Evolutionary conservation across 1,284 basidiomycete genomes (phyloP).

Genomic region (Pulveroboletus sp.): DNA sequence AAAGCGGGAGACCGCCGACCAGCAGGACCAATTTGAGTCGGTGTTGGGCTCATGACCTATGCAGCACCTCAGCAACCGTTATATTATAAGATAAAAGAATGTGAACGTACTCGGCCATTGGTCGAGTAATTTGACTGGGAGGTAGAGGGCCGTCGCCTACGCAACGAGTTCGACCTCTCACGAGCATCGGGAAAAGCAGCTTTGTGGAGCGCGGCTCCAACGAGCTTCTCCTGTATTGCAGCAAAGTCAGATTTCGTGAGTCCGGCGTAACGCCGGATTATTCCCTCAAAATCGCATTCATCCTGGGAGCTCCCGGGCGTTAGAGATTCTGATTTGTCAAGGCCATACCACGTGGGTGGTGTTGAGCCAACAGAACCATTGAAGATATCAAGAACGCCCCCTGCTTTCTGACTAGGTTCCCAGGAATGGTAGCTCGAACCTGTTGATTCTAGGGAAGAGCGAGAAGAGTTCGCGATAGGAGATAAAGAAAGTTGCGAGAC

Average conservation of each 20-base stretch:
- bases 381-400: constrained; percentile 54
- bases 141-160: constrained; percentile 73
- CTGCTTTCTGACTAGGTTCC: constrained; percentile 59
- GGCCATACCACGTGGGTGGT: constrained; percentile 62
- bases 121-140: constrained; percentile 74
- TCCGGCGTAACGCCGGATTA: constrained; percentile 62
- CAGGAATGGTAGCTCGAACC: constrained; percentile 84
- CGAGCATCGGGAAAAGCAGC: constrained; percentile 55
- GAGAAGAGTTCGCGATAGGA: constrained; percentile 69
- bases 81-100: constrained; percentile 25
- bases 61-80: constrained; percentile 11
- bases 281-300: constrained; percentile 65
- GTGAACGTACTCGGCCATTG: constrained; percentile 48
- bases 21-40: constrained; percentile 27
- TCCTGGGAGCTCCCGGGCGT: constrained; percentile 52
- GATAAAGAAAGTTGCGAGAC: constrained; percentile 61
- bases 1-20: constrained; percentile 38
- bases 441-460: constrained; percentile 72
- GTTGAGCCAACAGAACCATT: constrained; percentile 45
- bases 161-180: constrained; percentile 57
- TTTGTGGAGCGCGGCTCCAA: constrained; percentile 59
- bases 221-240: constrained; percentile 71
- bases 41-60: constrained; percentile 58
- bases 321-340: constrained; percentile 51
- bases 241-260: constrained; percentile 68